Percentiles rank a stretch among this genome's conserved stretches.
Conservation (phyloP, 2,329 filamentous ascomycete genomes). For the Talaromyces sp. region DNA sequence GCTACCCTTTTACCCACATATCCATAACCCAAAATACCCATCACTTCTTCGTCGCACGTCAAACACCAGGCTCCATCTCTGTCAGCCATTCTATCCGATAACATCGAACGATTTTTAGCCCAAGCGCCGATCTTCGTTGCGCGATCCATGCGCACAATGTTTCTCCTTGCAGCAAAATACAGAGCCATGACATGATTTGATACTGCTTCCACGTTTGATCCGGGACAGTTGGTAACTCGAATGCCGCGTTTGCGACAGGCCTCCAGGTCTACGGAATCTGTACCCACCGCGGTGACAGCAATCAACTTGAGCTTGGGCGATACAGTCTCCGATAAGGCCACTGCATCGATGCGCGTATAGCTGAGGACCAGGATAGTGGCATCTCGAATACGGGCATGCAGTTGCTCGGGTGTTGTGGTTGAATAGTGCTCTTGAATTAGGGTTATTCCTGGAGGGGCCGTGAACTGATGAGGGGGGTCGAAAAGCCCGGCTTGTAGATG, state of each 20-base stretch:
- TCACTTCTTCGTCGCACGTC: conserved; percentile 47
- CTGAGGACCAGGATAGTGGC: conserved; percentile 48
- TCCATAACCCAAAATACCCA: conserved; percentile 52
- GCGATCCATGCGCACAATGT: conserved; percentile 38
- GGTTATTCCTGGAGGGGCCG: conserved; percentile 44
- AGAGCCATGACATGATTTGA: conserved; percentile 51
- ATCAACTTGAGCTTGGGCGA: conserved; percentile 46
- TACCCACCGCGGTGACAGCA: conserved; percentile 46
- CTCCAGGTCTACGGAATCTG: conserved; percentile 46
- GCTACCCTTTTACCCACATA: conserved; percentile 48
- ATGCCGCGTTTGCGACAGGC: conserved; percentile 44
- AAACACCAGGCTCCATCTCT: conserved; percentile 37
- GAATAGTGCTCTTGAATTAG: conserved; percentile 32
- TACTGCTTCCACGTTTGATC: conserved; percentile 48
- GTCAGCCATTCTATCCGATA: conserved; percentile 26
- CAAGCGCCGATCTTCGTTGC: conserved; percentile 39
- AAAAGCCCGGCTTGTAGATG: conserved; percentile 48
- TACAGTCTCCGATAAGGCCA: conserved; percentile 40
- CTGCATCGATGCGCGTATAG: conserved; percentile 28
- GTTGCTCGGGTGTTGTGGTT: conserved; percentile 32
- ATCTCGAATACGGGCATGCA: conserved; percentile 42
- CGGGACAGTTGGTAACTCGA: conserved; percentile 46
- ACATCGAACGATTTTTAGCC: conserved; percentile 36
- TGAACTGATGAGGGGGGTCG: conserved; percentile 37
- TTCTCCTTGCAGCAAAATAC: conserved; percentile 47